Evolutionary conservation across 176 grass and related monocot species (phyloP).

Genomic region (Aegilops tauschii): DNA sequence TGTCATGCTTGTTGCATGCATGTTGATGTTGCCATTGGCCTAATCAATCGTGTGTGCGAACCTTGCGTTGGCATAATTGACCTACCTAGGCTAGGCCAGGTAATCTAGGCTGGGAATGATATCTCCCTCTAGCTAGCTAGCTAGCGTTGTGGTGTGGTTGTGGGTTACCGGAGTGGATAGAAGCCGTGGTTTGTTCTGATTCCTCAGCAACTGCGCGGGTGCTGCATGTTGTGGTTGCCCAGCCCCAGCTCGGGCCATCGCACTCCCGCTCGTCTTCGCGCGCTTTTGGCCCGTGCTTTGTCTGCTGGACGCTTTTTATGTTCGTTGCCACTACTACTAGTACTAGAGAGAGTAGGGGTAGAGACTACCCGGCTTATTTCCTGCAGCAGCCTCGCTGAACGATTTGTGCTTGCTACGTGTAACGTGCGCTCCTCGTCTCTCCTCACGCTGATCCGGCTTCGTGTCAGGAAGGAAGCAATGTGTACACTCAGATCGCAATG

Average conservation of each 20-base stretch:
- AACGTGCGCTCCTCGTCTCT: background rate
- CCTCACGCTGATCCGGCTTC: background rate
- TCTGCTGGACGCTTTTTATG: background rate
- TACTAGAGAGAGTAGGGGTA: background rate
- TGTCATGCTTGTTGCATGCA: conserved; percentile 1
- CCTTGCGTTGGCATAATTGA: background rate
- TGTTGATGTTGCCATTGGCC: background rate
- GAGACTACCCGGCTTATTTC: too few relatives aligned
- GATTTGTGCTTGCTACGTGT: background rate
- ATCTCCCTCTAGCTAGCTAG: background rate
- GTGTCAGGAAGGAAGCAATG: background rate
- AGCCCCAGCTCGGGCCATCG: background rate
- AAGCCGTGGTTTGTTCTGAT: conserved; percentile 28
- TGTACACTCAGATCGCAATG: too few relatives aligned
- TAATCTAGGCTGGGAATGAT: background rate
- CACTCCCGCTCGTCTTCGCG: background rate
- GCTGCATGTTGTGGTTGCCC: background rate
- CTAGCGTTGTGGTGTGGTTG: background rate
- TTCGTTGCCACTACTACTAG: background rate
- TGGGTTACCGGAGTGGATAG: background rate
- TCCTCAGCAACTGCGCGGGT: background rate
- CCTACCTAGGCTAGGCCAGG: background rate
- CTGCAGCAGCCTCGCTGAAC: background rate
- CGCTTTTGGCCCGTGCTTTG: background rate
- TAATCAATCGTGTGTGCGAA: background rate